Evolutionary conservation across 805 yeast species (phyloP).

Genomic region (Candida odintsovae): DNA sequence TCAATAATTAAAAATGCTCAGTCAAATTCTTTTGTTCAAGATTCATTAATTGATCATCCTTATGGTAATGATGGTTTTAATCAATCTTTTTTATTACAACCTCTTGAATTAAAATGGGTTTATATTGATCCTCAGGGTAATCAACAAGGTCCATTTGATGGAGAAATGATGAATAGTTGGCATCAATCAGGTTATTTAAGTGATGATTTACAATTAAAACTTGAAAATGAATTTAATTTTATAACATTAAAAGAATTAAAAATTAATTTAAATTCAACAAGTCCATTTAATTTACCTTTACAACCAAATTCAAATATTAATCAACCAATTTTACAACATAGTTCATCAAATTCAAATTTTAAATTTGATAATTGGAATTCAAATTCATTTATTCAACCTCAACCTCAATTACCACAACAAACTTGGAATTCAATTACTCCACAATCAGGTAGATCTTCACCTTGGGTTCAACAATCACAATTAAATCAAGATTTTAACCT

Average conservation of each 20-base stretch:
- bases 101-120: constrained; percentile 54
- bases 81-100: constrained; percentile 24
- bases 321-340: background rate
- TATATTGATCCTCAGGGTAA: constrained; percentile 66
- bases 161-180: constrained; percentile 77
- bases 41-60: too few species aligned
- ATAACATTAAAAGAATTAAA: constrained; percentile 50
- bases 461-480: constrained; percentile 13
- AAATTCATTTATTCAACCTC: background rate
- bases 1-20: constrained; percentile 18
- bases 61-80: too few species aligned
- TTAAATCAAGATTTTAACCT: constrained; percentile 1
- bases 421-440: constrained; percentile 5
- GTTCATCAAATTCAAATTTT: background rate
- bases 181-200: constrained; percentile 52
- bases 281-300: constrained; percentile 60
- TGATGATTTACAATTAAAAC: constrained; percentile 48
- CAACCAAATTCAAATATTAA: constrained; percentile 16
- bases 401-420: constrained; percentile 11
- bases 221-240: constrained; percentile 49
- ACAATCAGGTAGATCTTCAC: constrained; percentile 15
- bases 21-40: too few species aligned
- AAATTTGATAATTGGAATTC: constrained; percentile 1
- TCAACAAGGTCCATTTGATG: constrained; percentile 80
- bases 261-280: constrained; percentile 48